These are phyloP conservation scores for Sugiyamaella japonica DNA, from an alignment of 1,139 yeast genomes.

Conservation along the genomic window DNA sequence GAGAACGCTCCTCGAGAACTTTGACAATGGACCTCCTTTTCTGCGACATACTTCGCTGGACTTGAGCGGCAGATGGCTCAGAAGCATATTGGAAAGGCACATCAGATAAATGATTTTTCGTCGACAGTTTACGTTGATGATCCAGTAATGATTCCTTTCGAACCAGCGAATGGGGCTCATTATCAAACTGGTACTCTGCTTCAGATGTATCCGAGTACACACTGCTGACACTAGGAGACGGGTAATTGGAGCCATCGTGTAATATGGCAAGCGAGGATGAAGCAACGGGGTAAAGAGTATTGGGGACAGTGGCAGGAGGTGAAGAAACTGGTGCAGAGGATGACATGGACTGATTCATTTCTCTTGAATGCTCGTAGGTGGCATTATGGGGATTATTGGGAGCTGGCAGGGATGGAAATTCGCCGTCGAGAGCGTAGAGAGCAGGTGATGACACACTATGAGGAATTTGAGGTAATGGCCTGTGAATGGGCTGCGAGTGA, in stretches of 20 bases:
- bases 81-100: slow-evolving; percentile 18
- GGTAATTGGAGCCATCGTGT: slow-evolving; percentile 13
- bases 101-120: slow-evolving; percentile 28
- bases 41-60: slow-evolving; percentile 37
- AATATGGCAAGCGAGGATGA: slow-evolving; percentile 1
- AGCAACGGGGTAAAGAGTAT: slow-evolving; percentile 1
- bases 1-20: slow-evolving; percentile 31
- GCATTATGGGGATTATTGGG: background rate
- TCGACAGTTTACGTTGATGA: slow-evolving; percentile 37
- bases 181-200: slow-evolving; percentile 14
- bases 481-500: slow-evolving; percentile 11
- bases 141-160: slow-evolving; percentile 40
- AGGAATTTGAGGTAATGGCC: slow-evolving; percentile 34
- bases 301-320: background rate
- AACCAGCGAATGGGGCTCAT: slow-evolving; percentile 24
- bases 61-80: slow-evolving; percentile 26
- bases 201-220: slow-evolving; percentile 25
- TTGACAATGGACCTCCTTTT: slow-evolving; percentile 33
- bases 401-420: slow-evolving; percentile 10
- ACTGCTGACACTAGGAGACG: slow-evolving; percentile 24
- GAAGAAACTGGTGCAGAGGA: slow-evolving; percentile 5
- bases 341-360: background rate
- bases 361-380: background rate
- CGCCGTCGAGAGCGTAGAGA: slow-evolving; percentile 10
- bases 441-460: slow-evolving; percentile 18